Evolutionary conservation across 1,139 yeast genomes (phyloP).

Genomic region (Saccharomycopsis hybrid): DNA sequence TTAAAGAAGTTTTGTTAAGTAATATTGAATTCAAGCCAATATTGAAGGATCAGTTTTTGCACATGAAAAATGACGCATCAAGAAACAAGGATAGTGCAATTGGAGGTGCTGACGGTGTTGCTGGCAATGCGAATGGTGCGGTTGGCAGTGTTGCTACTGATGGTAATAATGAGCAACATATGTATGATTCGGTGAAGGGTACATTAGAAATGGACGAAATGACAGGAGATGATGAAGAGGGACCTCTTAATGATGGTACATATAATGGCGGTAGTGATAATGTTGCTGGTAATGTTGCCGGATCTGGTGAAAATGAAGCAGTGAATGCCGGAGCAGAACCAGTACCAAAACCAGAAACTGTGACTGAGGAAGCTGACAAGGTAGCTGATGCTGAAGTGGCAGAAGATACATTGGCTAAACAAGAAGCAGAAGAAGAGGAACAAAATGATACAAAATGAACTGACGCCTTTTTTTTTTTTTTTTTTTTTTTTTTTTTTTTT

Average conservation of each 20-base stretch:
- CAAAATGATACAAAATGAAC: too few relatives aligned
- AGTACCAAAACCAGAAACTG: neutral
- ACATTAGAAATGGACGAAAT: slow-evolving; percentile 14
- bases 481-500: too few relatives aligned
- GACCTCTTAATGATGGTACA: neutral
- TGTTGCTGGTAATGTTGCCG: too few relatives aligned
- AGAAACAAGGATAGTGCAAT: too few relatives aligned
- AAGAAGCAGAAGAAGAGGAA: neutral
- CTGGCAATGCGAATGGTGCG: too few relatives aligned
- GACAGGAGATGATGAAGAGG: slow-evolving; percentile 18
- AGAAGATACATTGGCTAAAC: neutral
- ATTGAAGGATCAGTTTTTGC: slow-evolving; percentile 16
- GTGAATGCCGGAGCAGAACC: neutral
- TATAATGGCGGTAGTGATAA: too few relatives aligned
- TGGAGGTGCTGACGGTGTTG: too few relatives aligned
- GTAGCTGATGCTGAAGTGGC: neutral
- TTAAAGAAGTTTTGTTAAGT: slow-evolving; percentile 1
- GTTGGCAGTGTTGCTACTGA: neutral
- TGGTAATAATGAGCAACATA: too few relatives aligned
- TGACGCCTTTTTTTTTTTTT: too few relatives aligned
- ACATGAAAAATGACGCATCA: slow-evolving; percentile 9
- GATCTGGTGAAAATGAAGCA: neutral
- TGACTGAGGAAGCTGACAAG: neutral
- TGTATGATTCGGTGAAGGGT: slow-evolving; percentile 14
- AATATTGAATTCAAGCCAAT: slow-evolving; percentile 17